Evolutionary conservation across 768 basidiomycete genomes (phyloP).

Genomic region (Kwoniella sp.): DNA sequence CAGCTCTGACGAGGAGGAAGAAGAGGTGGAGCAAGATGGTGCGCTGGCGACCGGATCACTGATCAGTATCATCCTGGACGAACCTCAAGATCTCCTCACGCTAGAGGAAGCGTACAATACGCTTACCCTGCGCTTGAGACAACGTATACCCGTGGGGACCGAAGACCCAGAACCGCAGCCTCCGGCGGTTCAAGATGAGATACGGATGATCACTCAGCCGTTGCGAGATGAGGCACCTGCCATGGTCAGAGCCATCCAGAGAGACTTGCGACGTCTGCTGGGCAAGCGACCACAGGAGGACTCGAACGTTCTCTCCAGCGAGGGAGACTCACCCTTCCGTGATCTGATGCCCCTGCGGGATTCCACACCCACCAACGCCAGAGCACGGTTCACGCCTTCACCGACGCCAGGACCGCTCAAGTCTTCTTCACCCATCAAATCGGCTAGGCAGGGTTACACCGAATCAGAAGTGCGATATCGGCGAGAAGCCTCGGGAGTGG

Average conservation of each 20-base stretch:
- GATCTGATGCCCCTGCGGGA: constrained; percentile 22
- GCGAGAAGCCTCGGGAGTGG: constrained; percentile 44
- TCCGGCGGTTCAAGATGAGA: neutral
- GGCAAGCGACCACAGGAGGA: constrained; percentile 29
- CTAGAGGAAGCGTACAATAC: constrained; percentile 48
- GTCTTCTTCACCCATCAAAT: constrained; percentile 17
- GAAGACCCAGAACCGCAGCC: neutral
- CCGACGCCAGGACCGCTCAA: constrained; percentile 19
- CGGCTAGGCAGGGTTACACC: constrained; percentile 39
- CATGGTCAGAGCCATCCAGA: constrained; percentile 37
- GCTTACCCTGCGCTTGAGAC: constrained; percentile 28
- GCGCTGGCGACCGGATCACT: constrained; percentile 30
- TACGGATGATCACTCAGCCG: constrained; percentile 26
- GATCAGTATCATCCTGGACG: constrained; percentile 43
- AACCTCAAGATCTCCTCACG: constrained; percentile 44
- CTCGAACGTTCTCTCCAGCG: constrained; percentile 1
- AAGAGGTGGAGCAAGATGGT: constrained; percentile 26
- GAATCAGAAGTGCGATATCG: constrained; percentile 46
- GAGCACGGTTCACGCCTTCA: constrained; percentile 20
- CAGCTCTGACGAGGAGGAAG: constrained; percentile 22
- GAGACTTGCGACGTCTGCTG: constrained; percentile 39
- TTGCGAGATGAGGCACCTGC: constrained; percentile 37
- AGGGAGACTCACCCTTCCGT: constrained; percentile 25
- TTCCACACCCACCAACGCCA: constrained; percentile 13
- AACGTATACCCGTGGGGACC: constrained; percentile 1